Evolutionary conservation across 208 protist genomes (phyloP).

Genomic region (Crithidia brevicula): DNA sequence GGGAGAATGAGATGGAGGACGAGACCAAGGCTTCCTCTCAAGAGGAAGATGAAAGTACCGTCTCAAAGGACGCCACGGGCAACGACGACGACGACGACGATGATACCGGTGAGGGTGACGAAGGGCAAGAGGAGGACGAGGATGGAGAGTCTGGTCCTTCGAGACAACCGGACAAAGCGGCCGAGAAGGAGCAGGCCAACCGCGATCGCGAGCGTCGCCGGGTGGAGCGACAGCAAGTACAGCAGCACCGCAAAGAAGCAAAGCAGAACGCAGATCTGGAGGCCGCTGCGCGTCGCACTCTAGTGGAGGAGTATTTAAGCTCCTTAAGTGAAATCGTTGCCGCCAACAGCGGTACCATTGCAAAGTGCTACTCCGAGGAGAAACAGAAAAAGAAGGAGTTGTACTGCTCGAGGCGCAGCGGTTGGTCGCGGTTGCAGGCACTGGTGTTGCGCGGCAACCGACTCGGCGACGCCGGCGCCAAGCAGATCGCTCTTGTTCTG

Average conservation of each 20-base stretch:
- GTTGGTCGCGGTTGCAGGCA: constrained; percentile 76
- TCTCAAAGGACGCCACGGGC: constrained; percentile 1
- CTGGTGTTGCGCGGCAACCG: constrained; percentile 73
- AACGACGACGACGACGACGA: constrained; percentile 21
- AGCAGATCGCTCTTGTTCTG: constrained; percentile 44
- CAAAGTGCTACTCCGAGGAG: constrained; percentile 30
- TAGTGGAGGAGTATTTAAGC: constrained; percentile 5
- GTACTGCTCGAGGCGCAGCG: constrained; percentile 71
- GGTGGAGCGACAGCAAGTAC: constrained; percentile 2
- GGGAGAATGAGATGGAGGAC: constrained; percentile 30
- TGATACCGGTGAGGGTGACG: constrained; percentile 24
- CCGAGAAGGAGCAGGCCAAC: neutral
- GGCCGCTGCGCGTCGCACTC: neutral
- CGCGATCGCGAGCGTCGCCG: neutral
- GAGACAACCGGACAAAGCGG: neutral
- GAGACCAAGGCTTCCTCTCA: neutral
- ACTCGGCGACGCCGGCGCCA: constrained; percentile 63
- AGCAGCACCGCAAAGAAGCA: constrained; percentile 9
- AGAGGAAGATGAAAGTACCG: constrained; percentile 24
- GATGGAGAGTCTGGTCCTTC: constrained; percentile 34
- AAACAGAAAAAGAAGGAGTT: constrained; percentile 48
- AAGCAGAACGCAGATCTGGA: constrained; percentile 11
- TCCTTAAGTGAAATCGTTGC: constrained; percentile 1
- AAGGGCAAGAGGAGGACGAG: constrained; percentile 17
- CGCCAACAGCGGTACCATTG: constrained; percentile 7